Base-by-base conservation (phyloP, 225 moss, liverwort and hornwort genomes). In the Straminergon stramineum region DNA sequence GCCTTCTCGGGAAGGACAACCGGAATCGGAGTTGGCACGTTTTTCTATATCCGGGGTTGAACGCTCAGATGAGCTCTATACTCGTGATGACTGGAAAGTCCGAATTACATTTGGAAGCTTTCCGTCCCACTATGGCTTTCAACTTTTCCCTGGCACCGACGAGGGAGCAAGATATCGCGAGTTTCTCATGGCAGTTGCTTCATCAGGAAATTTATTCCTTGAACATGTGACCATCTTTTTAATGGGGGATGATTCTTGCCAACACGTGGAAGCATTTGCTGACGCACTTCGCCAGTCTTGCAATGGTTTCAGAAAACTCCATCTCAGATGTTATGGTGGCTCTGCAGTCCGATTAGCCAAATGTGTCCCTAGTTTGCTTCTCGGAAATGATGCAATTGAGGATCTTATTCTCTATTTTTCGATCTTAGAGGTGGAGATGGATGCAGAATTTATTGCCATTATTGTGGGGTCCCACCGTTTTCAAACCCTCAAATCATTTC, bases 281-380 rank as follows among this genome's bases (percentile, higher is more conserved):
- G 37, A 68, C 5, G 37, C 37, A 68, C 37, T 68, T 3, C 6
- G 20, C 6, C 20, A 37, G 20, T 68, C 11, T 37, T 2, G 45
- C 74, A 51, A 22, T 2, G 26, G 17, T 22, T 28, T 86, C 13
- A 82, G 3, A 57, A 1, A 1, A 15, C 28, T 75, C 3, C 0
- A 0, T 0, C 1, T 81, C 35, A 0, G 0, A 0, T 74, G 0
- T 21, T 0, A 0, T 0, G 1, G 5, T 3, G 57, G 24, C 41
- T 34, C 63, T 1, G 0, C 8, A 9, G 8, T 89, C 8, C 14
- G 2, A 45, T 20, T 45, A 43, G 74, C 34, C 15, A 26, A 60
- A 24, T 74, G 74, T 48, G 4, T 61, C 2, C 24, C 22, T 1
- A 74, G 43, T 43, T 20, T 68, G 20, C 20, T 68, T n/a, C n/a